These are phyloP conservation scores for Ophiostoma himal-ulmi DNA, from an alignment of 2,329 filamentous ascomycete genomes.

Conservation along the genomic window DNA sequence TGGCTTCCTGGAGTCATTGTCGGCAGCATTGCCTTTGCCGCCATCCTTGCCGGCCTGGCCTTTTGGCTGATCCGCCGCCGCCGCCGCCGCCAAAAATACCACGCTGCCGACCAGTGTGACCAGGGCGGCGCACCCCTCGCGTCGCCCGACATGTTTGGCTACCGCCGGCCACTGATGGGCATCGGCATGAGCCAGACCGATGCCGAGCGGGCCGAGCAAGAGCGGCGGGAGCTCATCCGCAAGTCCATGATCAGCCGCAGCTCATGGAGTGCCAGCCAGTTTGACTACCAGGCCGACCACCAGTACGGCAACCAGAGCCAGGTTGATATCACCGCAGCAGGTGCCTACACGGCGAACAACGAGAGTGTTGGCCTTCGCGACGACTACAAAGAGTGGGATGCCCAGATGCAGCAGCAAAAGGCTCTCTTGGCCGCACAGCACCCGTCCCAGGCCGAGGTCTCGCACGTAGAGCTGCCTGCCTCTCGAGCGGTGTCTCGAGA, in stretches of 20 bases:
- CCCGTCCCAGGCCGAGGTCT: constrained; percentile 22
- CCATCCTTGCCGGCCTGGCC: constrained; percentile 23
- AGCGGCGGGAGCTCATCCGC: constrained; percentile 39
- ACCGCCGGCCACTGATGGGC: constrained; percentile 25
- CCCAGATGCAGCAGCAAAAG: constrained; percentile 29
- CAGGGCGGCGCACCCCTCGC: not conserved
- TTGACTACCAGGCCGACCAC: not conserved
- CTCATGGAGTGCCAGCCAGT: constrained; percentile 19
- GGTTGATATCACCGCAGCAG: constrained; percentile 5
- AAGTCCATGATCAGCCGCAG: constrained; percentile 38
- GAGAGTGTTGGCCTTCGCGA: constrained; percentile 28
- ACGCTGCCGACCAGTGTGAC: not conserved
- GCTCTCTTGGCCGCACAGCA: constrained; percentile 27
- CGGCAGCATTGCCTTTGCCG: constrained; percentile 29
- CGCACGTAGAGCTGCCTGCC: not conserved
- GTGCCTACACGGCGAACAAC: not conserved
- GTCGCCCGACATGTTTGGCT: constrained; percentile 13
- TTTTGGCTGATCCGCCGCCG: constrained; percentile 8
- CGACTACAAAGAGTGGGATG: constrained; percentile 39
- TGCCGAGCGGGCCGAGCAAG: constrained; percentile 34
- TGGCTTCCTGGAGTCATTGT: constrained; percentile 27
- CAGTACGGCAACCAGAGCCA: constrained; percentile 17
- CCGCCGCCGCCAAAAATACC: not conserved
- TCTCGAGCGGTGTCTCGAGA: not conserved
- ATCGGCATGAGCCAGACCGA: constrained; percentile 27